phyloP scores from a whole-genome alignment of 2,329 filamentous ascomycete genomes.

The Aspergillus tanneri region DNA sequence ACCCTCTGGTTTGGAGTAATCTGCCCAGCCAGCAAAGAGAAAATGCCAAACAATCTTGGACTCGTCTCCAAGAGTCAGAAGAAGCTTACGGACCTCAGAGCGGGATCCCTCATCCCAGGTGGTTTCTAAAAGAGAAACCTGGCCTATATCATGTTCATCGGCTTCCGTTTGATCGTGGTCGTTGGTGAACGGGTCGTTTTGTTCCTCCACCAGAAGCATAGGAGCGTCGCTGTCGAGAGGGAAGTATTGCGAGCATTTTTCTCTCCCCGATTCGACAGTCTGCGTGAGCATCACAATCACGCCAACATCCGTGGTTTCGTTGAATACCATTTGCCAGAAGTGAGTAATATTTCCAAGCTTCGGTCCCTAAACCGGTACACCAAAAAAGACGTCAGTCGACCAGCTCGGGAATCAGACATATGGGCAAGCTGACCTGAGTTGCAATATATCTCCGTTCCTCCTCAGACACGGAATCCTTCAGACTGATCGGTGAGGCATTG shows the following conservation, averaged over 20 bases:
- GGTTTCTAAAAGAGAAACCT: constrained; percentile 61
- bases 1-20: constrained; percentile 75
- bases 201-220: constrained; percentile 40
- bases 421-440: constrained; percentile 61
- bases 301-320: constrained; percentile 70
- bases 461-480: constrained; percentile 53
- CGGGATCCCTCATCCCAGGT: constrained; percentile 56
- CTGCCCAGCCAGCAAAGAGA: constrained; percentile 83
- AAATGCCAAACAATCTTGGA: constrained; percentile 76
- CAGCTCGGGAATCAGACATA: not conserved
- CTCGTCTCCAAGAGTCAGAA: constrained; percentile 49
- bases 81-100: constrained; percentile 72
- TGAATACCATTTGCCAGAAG: constrained; percentile 94
- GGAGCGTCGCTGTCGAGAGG: constrained; percentile 58
- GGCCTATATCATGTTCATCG: constrained; percentile 64
- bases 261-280: constrained; percentile 70
- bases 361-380: constrained; percentile 60
- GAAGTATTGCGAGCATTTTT: constrained; percentile 91
- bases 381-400: not conserved
- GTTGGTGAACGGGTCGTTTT: constrained; percentile 42
- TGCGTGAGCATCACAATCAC: constrained; percentile 95
- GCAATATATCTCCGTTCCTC: constrained; percentile 71
- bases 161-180: constrained; percentile 65
- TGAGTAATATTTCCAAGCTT: constrained; percentile 73
- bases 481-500: constrained; percentile 71